Evolutionary conservation across 2,329 filamentous ascomycete species (phyloP), one percentile per base, ranked within the genome.

Genomic region (Pochonia chlamydosporia): DNA sequence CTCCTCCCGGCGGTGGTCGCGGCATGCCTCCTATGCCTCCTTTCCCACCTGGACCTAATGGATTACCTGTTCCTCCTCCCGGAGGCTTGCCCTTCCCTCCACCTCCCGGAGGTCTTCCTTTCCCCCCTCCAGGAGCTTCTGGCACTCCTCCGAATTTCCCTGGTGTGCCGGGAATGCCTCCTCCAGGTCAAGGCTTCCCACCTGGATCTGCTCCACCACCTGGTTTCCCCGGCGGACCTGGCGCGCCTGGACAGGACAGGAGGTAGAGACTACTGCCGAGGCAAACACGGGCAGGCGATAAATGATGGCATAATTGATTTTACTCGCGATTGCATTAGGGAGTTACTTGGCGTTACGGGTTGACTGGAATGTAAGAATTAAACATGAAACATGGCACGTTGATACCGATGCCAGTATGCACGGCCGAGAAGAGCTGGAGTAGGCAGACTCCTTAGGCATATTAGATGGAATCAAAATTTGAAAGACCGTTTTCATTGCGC

Each of bases 1-100:
- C 76, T 50, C 78, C 79, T 36, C 69, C 65, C 43, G 76, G 73
- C 49, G 75, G 72, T 26, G 50, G 50, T 47, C 72, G 75, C 56
- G 76, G 76, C 52, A 70, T 74, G 61, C 67, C 68, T 30, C 64
- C 66, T n/a, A 69, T 73, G 56, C 68, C 70, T 31, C 67, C 67
- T 62, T 72, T 75, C 58, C 67, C 70, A 4, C 64, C 70, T 2
- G 64, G 64, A 5, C 59, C 62, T 37, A 68, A 63, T 43, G 62
- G 60, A 35, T 44, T 63, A 18, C 61, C 64, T 5, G 70, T 73
- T 33, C 70, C 70, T 11, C 68, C 70, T 24, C 63, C 69, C 4
- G 62, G 64, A 39, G 59, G 51, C 24, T 39, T 53, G 16, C 52
- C 52, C 2, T 73, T 75, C 59, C 65, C 70, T 11, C 64, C 71